These are phyloP conservation scores for Raffaelea ambrosiae DNA, from an alignment of 2,329 filamentous ascomycete species.

Conservation along the genomic window DNA sequence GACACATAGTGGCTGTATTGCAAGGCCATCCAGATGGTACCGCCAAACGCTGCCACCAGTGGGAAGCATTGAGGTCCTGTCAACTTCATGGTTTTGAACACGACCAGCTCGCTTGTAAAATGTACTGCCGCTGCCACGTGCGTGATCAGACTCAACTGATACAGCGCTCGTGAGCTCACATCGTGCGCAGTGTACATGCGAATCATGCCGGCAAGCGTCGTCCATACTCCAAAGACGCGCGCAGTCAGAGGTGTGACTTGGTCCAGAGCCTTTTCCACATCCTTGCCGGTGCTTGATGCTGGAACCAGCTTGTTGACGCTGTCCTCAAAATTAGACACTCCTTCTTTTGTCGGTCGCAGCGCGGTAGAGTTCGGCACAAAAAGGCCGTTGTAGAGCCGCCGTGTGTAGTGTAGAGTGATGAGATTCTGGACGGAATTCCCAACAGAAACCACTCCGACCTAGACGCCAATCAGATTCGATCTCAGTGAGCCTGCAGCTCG, in stretches of 20 bases:
- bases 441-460: constrained; percentile 78
- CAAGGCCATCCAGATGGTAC: constrained; percentile 51
- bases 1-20: constrained; percentile 64
- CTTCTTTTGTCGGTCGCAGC: constrained; percentile 21
- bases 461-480: too few species aligned
- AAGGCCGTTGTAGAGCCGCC: constrained; percentile 72
- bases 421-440: constrained; percentile 84
- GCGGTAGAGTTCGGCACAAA: constrained; percentile 44
- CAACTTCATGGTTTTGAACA: constrained; percentile 68
- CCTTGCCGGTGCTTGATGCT: constrained; percentile 32
- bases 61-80: constrained; percentile 48
- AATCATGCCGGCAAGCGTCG: constrained; percentile 66
- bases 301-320: constrained; percentile 43
- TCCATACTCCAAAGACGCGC: constrained; percentile 83
- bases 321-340: constrained; percentile 40
- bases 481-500: too few species aligned
- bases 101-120: constrained; percentile 71
- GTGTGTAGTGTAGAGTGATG: constrained; percentile 68
- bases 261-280: constrained; percentile 37
- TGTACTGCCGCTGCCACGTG: constrained; percentile 71
- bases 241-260: constrained; percentile 68
- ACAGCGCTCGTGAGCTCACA: constrained; percentile 62
- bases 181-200: constrained; percentile 80
- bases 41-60: constrained; percentile 34
- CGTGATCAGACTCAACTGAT: constrained; percentile 74